Evolutionary conservation across 2,329 filamentous ascomycete species (phyloP).

Genomic region (Aureobasidium melanogenum): DNA sequence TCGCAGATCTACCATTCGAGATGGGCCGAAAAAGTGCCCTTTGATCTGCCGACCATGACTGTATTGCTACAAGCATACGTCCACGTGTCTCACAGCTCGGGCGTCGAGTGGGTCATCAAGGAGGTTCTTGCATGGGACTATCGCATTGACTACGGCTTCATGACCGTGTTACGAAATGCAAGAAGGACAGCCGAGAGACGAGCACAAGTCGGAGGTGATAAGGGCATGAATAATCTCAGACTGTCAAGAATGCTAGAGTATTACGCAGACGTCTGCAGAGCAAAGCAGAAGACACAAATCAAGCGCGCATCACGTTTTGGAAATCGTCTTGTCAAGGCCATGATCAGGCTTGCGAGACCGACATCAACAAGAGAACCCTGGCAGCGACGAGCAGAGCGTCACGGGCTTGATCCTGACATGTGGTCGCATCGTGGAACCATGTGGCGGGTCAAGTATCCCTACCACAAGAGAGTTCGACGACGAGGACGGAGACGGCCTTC

Average conservation of each 20-base stretch:
- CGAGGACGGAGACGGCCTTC: background rate
- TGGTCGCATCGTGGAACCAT: background rate
- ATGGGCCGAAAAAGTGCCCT: constrained; percentile 16
- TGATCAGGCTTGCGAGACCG: background rate
- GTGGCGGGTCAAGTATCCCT: background rate
- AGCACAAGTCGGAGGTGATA: background rate
- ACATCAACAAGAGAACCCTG: background rate
- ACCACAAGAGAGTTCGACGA: background rate
- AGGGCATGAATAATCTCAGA: background rate
- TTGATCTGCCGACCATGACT: constrained; percentile 24
- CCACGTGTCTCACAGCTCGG: constrained; percentile 10
- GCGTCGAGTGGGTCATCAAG: constrained; percentile 22
- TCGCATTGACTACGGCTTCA: constrained; percentile 21
- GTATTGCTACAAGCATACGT: constrained; percentile 25
- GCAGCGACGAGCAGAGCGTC: background rate
- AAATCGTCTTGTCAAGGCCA: background rate
- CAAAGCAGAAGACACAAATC: background rate
- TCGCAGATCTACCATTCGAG: constrained; percentile 19
- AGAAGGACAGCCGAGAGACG: background rate
- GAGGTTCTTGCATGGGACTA: constrained; percentile 22
- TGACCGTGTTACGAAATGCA: constrained; percentile 4
- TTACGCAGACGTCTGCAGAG: background rate
- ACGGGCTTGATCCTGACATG: background rate
- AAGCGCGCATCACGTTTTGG: background rate
- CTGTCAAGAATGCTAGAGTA: background rate